Evolutionary conservation across 352 stramenopile species (phyloP), one percentile per base, ranked within the genome.

Genomic region (Phytophthora constricta): DNA sequence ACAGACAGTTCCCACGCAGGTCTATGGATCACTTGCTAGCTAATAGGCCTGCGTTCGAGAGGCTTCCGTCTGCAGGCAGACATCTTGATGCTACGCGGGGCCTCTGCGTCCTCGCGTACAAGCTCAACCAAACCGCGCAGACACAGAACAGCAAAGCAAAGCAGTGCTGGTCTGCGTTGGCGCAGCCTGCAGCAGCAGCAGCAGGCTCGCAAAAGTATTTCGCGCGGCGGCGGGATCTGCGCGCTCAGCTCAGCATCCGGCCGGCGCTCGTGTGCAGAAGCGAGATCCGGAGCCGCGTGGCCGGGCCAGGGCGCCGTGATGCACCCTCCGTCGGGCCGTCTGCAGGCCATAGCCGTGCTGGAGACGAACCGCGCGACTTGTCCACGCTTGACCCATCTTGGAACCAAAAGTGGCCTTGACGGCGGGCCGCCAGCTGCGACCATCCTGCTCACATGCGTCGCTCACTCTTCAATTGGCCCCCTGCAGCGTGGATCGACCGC

Each of bases 401-500:
- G 25, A 51, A 51, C 22, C 17, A 47, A 45, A n/a, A 51, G 45
- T 34, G 20, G 45, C 19, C 20, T 51, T 14, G 8, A 13, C 45
- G 45, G 7, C 11, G 9, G 5, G 41, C 14, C 17, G 19, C 14
- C 19, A n/a, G 41, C 41, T 20, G 41, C 41, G 14, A 5, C 11
- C 22, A 25, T 34, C 19, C 22, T 28, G 45, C 8, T 19, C 17
- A 26, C 14, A 13, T 26, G 20, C n/a, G 19, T 48, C n/a, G 17
- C 42, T 70, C 67, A 77, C 62, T 77, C 68, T 56, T 64, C 64
- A 57, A 61, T 77, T 73, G 48, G 47, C 58, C 62, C 26, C 64
- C 33, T 60, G 19, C 19, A 28, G 45, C 28, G 58, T 31, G 23
- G 47, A 31, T 45, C 34, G 42, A 42, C 28, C 39, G 23, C 19